These are phyloP conservation scores for Sclerotinia subarctica DNA, from an alignment of 2,329 filamentous ascomycete genomes.

Conservation along the genomic window DNA sequence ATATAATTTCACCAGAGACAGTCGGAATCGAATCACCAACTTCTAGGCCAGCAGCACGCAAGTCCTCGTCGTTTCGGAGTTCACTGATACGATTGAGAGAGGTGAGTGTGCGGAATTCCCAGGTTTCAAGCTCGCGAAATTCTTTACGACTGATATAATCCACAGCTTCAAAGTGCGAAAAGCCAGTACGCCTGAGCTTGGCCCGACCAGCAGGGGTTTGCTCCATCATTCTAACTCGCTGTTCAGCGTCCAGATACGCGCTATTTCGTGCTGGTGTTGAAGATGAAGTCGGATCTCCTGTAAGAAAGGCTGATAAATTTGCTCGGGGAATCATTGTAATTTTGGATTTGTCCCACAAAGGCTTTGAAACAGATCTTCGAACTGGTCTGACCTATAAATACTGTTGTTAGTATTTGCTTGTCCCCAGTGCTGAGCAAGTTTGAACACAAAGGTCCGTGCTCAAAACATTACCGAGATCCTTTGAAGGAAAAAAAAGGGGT, in stretches of 20 bases:
- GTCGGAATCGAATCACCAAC: constrained; percentile 25
- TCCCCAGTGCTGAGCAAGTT: not conserved
- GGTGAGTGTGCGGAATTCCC: constrained; percentile 31
- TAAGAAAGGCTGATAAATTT: constrained; percentile 23
- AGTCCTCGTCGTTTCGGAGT: constrained; percentile 35
- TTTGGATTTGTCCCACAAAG: constrained; percentile 24
- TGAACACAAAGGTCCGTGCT: constrained; percentile 6
- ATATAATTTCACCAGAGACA: constrained; percentile 29
- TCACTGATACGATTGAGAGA: constrained; percentile 31
- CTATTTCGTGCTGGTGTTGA: not conserved
- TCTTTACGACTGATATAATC: constrained; percentile 7
- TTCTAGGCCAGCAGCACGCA: constrained; percentile 29
- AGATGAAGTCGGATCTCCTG: not conserved
- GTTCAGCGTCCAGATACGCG: not conserved
- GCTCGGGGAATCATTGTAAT: constrained; percentile 26
- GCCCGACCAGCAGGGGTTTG: not conserved
- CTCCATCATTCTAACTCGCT: not conserved
- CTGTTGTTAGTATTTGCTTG: not conserved
- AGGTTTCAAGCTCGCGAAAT: constrained; percentile 23
- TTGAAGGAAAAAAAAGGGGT: constrained; percentile 5
- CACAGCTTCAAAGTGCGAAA: not conserved
- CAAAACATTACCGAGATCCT: not conserved
- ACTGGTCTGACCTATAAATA: constrained; percentile 5
- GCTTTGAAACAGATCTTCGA: constrained; percentile 19
- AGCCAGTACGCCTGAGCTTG: not conserved